Percentiles rank a stretch among this genome's conserved stretches.
Evolutionary conservation across 805 yeast species (phyloP).

Genomic region (Barnettozyma sucrosica): DNA sequence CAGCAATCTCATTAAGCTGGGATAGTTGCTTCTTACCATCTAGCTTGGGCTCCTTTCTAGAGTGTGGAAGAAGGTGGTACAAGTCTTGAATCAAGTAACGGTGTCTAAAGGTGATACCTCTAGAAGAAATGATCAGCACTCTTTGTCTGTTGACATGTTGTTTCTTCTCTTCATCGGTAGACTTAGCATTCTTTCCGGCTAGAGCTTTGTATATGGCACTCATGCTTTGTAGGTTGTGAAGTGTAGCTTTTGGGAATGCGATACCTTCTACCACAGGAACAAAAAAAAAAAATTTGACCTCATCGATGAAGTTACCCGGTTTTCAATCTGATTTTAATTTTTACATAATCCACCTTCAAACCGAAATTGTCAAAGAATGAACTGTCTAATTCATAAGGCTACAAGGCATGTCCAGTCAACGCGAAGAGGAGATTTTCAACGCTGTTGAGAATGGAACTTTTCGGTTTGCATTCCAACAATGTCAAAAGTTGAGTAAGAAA

Average conservation of each 20-base stretch:
- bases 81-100: slow-evolving; percentile 89
- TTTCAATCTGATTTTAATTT: neutral
- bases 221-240: slow-evolving; percentile 34
- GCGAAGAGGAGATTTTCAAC: slow-evolving; percentile 31
- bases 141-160: slow-evolving; percentile 80
- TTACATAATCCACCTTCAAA: neutral
- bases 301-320: slow-evolving; percentile 9
- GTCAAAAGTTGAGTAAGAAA: slow-evolving; percentile 43
- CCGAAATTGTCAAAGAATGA: too few relatives aligned
- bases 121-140: slow-evolving; percentile 80
- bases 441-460: slow-evolving; percentile 51
- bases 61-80: slow-evolving; percentile 77
- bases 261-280: neutral
- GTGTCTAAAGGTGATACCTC: slow-evolving; percentile 94
- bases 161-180: slow-evolving; percentile 33
- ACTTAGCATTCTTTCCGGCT: slow-evolving; percentile 38
- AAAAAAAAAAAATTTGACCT: slow-evolving; percentile 8
- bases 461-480: slow-evolving; percentile 44
- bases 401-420: slow-evolving; percentile 22
- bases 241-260: neutral
- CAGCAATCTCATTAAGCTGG: slow-evolving; percentile 93
- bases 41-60: slow-evolving; percentile 92
- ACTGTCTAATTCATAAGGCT: neutral
- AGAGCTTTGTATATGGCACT: slow-evolving; percentile 70
- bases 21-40: slow-evolving; percentile 86